Base-by-base conservation (phyloP, 139 green algal species). In the Gonium pectorale region DNA sequence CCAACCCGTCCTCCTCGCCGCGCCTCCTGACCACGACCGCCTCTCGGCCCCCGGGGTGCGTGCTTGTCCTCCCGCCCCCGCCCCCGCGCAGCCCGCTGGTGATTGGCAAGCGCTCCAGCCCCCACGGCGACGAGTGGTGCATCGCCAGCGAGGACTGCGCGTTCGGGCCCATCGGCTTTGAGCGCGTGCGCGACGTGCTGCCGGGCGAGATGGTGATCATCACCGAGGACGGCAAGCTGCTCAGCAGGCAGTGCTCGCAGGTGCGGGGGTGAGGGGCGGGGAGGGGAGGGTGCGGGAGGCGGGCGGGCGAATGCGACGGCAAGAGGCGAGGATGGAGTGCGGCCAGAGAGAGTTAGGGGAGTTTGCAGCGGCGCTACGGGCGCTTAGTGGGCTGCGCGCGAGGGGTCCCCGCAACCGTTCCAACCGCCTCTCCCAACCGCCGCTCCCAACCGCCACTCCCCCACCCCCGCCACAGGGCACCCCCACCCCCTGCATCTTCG, bases 131-230 rank as follows among this genome's bases (percentile, higher is more conserved):
- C 43, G 96, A 99, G 87, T 99, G 89, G 85, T 97, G 93, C 87
- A 92, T 99, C 11, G 96, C 98, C 2, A 96, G 88, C 21, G 98
- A 99, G 91, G 98, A 99, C 90, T 99, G 96, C 81, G 96, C 98
- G 4, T 99, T 99, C 87, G 98, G 98, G 26, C 98, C 98, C 67
- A 98, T 99, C 68, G 97, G 95, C 13, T 99, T 98, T 86, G 88
- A 96, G 89, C 91, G 94, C 62, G 94, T 99, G 70, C 85, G 98
- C 26, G 97, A 99, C 87, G 95, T 99, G 43, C 67, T 87, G 40
- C 95, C 90, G 21, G 96, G 97, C 0, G 97, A 99, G 92, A 98
- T 98, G 94, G 90, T 99, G 52, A 92, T 99, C 46, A 97, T 99
- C 85, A 94, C 85, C 2, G 68, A 82, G 43, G 91, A 97, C 0